Base-by-base conservation (phyloP, 352 stramenopile genomes). In the Pythium sp. region DNA sequence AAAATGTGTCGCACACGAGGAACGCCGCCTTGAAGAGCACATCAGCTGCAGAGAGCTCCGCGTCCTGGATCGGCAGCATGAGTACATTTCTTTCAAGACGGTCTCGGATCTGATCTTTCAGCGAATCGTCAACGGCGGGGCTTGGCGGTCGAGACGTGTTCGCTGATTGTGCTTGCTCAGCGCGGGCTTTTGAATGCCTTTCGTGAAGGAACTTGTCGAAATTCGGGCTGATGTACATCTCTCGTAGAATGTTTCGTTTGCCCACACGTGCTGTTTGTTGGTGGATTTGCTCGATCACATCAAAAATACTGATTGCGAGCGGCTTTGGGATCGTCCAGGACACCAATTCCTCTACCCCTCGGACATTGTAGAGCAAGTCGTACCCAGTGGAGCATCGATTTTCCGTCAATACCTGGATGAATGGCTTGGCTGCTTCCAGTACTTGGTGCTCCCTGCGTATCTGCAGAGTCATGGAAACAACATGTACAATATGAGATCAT, bases 1-100 rank as follows among this genome's bases (percentile, higher is more conserved):
- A 22, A 20, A 46, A 26, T 11, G 28, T 28, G 3, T 64, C 55
- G 36, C 71, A 78, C 14, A 77, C 34, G n/a, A 89, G 30, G 32
- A 89, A 89, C 15, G 71, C 78, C 11, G 78, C 76, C 43, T 89
- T 89, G 64, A 91, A 91, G 2, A 91, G 41, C 32, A 91, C 69
- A 2, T 81, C 72, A 14, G 34, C 59, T 3, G 67, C 68, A 0
- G 65, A 43, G 20, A 79, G 61, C 3, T 67, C 64, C 1, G 62
- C 20, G 41, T 66, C 24, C n/a, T 65, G 32, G 18, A 89, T 56
- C 4, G 79, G 82, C 9, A 89, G 69, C 11, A 73, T 71, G 15
- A 91, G 65, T 8, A 91, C 79, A 24, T 86, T 71, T 9, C 49
- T 61, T 22, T 91, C 76, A 22, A 91, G 72, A 0, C 58, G 64